A percentile compares a stretch with the other conserved stretches of the same genome.
Evolutionary conservation across 1,139 yeast genomes (phyloP).

Genomic region (Candida sp.): DNA sequence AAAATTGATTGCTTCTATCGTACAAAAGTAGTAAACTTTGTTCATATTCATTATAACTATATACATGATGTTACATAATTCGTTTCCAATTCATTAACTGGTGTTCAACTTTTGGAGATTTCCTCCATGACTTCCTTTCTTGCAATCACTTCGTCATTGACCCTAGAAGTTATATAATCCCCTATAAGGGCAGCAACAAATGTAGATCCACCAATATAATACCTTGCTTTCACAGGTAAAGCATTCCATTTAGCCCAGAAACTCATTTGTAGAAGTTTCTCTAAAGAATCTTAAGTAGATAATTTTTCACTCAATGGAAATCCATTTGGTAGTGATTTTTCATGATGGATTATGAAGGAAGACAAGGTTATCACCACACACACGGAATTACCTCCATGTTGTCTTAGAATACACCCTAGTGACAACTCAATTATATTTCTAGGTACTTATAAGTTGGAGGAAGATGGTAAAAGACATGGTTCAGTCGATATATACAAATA

Average conservation of each 20-base stretch:
- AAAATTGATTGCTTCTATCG: too few relatives aligned
- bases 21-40: background rate
- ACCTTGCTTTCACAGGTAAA: conserved; percentile 48
- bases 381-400: conserved; percentile 79
- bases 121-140: conserved; percentile 13
- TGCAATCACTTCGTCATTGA: conserved; percentile 39
- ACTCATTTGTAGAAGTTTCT: conserved; percentile 19
- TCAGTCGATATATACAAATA: conserved; percentile 60
- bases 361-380: conserved; percentile 12
- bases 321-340: background rate
- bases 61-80: background rate
- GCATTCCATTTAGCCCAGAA: conserved; percentile 45
- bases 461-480: conserved; percentile 62
- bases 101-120: background rate
- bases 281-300: background rate
- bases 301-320: background rate
- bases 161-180: conserved; percentile 44
- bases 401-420: conserved; percentile 57
- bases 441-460: conserved; percentile 78
- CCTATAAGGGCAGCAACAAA: conserved; percentile 50
- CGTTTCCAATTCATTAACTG: background rate
- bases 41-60: too few relatives aligned
- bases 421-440: conserved; percentile 48
- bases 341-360: background rate
- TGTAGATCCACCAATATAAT: conserved; percentile 54